Conservation (phyloP, 2,329 filamentous ascomycete genomes). For the Ophiostoma sp. region DNA sequence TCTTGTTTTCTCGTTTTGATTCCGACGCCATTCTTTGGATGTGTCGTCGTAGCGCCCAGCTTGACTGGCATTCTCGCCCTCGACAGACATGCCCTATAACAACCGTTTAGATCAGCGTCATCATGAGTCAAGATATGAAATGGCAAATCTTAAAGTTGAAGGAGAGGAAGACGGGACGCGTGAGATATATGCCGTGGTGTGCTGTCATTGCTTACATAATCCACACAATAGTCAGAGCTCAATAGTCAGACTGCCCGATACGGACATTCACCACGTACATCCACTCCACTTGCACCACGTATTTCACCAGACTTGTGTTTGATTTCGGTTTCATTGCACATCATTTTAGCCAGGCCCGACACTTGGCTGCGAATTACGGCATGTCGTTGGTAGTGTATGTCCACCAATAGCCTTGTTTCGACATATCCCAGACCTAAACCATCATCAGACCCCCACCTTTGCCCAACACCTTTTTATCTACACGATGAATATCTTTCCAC, state of each 20-base stretch:
- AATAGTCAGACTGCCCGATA: slow-evolving; percentile 7
- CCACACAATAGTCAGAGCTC: too few species aligned
- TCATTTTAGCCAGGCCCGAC: too few species aligned
- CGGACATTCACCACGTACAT: slow-evolving; percentile 1
- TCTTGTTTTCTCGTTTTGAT: too few species aligned
- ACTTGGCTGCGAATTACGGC: neutral
- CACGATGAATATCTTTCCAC: neutral
- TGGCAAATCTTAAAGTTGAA: neutral
- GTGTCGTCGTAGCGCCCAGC: too few species aligned
- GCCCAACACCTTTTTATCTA: neutral
- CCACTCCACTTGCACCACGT: slow-evolving; percentile 11
- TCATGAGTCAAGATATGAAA: neutral
- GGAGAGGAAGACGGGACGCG: neutral
- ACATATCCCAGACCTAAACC: too few species aligned
- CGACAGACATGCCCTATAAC: too few species aligned
- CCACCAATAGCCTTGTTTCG: neutral
- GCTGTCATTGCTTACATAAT: neutral
- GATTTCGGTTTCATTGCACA: neutral
- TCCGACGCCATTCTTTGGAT: too few species aligned
- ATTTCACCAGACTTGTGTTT: neutral
- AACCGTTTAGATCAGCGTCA: too few species aligned
- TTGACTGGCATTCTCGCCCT: too few species aligned
- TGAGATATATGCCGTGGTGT: neutral
- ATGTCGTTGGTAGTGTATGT: too few species aligned
- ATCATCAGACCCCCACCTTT: neutral